phyloP scores from a whole-genome alignment of 2,329 filamentous ascomycete genomes.

The Tolypocladium tropicale region DNA sequence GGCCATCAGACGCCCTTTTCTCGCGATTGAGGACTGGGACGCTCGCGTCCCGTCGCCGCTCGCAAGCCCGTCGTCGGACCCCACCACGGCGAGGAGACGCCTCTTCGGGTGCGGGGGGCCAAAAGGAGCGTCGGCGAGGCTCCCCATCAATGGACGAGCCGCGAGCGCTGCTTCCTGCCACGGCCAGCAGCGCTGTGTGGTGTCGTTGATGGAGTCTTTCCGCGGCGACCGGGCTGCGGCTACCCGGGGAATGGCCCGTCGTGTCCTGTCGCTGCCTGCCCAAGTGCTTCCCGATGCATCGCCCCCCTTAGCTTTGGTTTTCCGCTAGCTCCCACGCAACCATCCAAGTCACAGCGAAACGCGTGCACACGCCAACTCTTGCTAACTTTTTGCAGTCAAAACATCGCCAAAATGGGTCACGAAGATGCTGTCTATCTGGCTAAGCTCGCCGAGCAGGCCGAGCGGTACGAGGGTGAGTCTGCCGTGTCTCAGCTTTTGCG shows the following conservation, averaged over 20 bases:
- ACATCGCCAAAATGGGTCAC: conserved; percentile 73
- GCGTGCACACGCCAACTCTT: background rate
- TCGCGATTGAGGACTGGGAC: background rate
- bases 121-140: background rate
- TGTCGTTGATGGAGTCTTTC: background rate
- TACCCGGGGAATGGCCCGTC: background rate
- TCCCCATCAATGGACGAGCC: background rate
- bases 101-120: background rate
- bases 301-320: background rate
- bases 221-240: background rate
- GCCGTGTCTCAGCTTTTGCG: conserved; percentile 1
- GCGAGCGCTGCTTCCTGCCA: background rate
- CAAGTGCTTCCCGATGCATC: background rate
- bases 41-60: background rate
- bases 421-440: conserved; percentile 99
- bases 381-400: background rate
- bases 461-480: conserved; percentile 93
- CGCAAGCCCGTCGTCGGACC: background rate
- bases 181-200: background rate
- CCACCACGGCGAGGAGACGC: background rate
- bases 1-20: background rate
- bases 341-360: background rate
- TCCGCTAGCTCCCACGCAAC: background rate
- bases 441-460: conserved; percentile 99
- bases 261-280: background rate